These are phyloP conservation scores for Trichaptum fuscoviolaceum DNA, from an alignment of 768 basidiomycete species.

Conservation along the genomic window DNA sequence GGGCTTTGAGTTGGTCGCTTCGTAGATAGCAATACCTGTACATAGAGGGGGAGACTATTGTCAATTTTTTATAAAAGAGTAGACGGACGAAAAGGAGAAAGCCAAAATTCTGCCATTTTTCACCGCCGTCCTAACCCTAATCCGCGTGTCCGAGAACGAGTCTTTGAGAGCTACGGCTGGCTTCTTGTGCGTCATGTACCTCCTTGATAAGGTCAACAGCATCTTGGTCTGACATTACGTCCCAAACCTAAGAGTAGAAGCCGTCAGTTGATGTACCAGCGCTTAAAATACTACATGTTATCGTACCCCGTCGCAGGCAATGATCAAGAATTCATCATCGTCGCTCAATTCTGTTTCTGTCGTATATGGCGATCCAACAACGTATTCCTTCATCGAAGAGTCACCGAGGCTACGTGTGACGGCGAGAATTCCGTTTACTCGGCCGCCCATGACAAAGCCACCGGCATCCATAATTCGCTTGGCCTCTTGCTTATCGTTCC, in stretches of 20 bases:
- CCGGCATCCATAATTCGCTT: constrained; percentile 97
- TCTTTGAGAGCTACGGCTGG: constrained; percentile 74
- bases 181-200: constrained; percentile 73
- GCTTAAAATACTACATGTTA: neutral
- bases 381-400: constrained; percentile 99
- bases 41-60: too few relatives aligned
- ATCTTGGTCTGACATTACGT: constrained; percentile 85
- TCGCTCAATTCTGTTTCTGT: constrained; percentile 92
- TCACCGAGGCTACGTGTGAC: constrained; percentile 96
- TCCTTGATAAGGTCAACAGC: constrained; percentile 82
- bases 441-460: constrained; percentile 97
- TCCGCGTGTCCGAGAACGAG: too few relatives aligned
- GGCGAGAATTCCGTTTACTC: constrained; percentile 95
- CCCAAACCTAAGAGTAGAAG: constrained; percentile 74
- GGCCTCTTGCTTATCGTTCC: constrained; percentile 93
- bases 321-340: constrained; percentile 89
- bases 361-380: constrained; percentile 96
- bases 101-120: too few relatives aligned
- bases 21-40: too few relatives aligned
- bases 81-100: too few relatives aligned
- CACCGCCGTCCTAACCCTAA: too few relatives aligned
- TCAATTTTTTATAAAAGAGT: too few relatives aligned
- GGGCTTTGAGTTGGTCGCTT: too few relatives aligned
- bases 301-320: constrained; percentile 97
- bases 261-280: constrained; percentile 10